These are phyloP conservation scores for Cladobotryum protrusum DNA, from an alignment of 2,329 filamentous ascomycete genomes.

Conservation along the genomic window DNA sequence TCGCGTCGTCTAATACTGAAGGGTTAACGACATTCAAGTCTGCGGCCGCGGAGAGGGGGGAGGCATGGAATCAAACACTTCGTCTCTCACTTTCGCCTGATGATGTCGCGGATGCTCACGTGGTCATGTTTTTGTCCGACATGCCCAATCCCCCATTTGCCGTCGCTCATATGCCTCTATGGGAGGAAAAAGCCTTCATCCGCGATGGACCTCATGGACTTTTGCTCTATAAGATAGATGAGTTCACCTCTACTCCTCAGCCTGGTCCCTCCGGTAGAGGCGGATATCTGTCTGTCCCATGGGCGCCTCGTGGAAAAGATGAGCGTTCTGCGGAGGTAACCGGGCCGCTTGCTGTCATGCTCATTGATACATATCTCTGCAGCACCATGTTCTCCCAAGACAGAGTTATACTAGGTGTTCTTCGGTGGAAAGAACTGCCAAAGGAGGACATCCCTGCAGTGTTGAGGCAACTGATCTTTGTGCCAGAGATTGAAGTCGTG, in stretches of 20 bases:
- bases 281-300: slow-evolving; percentile 80
- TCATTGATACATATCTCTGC: slow-evolving; percentile 79
- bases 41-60: slow-evolving; percentile 68
- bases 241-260: slow-evolving; percentile 67
- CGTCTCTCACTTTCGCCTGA: slow-evolving; percentile 71
- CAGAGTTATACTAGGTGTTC: slow-evolving; percentile 70
- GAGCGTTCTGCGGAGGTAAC: slow-evolving; percentile 68
- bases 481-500: slow-evolving; percentile 95
- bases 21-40: slow-evolving; percentile 84
- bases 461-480: slow-evolving; percentile 79
- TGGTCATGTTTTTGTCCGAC: slow-evolving; percentile 86
- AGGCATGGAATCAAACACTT: slow-evolving; percentile 83
- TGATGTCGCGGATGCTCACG: slow-evolving; percentile 75
- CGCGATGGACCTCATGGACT: slow-evolving; percentile 77
- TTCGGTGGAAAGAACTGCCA: slow-evolving; percentile 77
- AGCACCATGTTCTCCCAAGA: slow-evolving; percentile 95
- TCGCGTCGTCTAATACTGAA: slow-evolving; percentile 72
- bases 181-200: slow-evolving; percentile 86
- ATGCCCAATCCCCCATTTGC: slow-evolving; percentile 84
- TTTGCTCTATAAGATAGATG: slow-evolving; percentile 85
- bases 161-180: slow-evolving; percentile 85
- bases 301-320: slow-evolving; percentile 62
- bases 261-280: slow-evolving; percentile 63
- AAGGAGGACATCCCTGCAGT: slow-evolving; percentile 66
- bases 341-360: slow-evolving; percentile 72